Evolutionary conservation across 1,284 basidiomycete genomes (phyloP).

Genomic region (Caloboletus firmus): DNA sequence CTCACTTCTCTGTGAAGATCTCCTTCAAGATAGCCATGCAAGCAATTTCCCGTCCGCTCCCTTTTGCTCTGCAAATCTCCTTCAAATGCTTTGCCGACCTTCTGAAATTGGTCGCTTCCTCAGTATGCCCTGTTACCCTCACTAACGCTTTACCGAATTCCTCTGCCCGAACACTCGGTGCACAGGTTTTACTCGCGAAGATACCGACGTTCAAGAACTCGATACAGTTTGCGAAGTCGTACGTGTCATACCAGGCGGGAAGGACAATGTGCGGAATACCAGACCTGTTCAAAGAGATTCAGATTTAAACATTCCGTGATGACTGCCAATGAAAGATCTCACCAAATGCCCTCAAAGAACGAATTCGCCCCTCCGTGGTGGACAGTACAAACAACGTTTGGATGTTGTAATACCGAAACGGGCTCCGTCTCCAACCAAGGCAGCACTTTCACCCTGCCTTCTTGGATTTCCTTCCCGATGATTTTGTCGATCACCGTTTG

Average conservation of each 20-base stretch:
- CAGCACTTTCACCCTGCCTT: constrained; percentile 6
- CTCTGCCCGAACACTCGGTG: constrained; percentile 9
- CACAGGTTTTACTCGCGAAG: constrained; percentile 1
- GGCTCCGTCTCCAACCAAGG: constrained; percentile 18
- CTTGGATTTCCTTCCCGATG: constrained; percentile 5
- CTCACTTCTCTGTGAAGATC: not conserved
- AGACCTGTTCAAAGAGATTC: constrained; percentile 6
- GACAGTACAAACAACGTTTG: constrained; percentile 19
- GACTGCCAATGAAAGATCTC: not conserved
- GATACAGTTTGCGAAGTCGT: constrained; percentile 9
- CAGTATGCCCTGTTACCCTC: constrained; percentile 6
- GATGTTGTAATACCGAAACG: constrained; percentile 15
- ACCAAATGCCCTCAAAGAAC: constrained; percentile 21
- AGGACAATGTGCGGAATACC: constrained; percentile 15
- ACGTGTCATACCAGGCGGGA: constrained; percentile 19
- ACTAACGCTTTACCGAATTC: constrained; percentile 16
- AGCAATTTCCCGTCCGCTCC: constrained; percentile 13
- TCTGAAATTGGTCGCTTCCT: constrained; percentile 11
- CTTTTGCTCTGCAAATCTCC: constrained; percentile 11
- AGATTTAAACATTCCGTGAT: not conserved
- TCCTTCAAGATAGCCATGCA: constrained; percentile 5
- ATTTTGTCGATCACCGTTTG: not conserved
- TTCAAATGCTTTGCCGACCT: constrained; percentile 7
- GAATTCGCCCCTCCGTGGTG: constrained; percentile 26
- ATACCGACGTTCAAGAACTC: constrained; percentile 9